A percentile compares a stretch with the other conserved stretches of the same genome.
These are phyloP conservation scores for Incumbomyces delicatus DNA, from an alignment of 2,329 filamentous ascomycete genomes.

Conservation along the genomic window DNA sequence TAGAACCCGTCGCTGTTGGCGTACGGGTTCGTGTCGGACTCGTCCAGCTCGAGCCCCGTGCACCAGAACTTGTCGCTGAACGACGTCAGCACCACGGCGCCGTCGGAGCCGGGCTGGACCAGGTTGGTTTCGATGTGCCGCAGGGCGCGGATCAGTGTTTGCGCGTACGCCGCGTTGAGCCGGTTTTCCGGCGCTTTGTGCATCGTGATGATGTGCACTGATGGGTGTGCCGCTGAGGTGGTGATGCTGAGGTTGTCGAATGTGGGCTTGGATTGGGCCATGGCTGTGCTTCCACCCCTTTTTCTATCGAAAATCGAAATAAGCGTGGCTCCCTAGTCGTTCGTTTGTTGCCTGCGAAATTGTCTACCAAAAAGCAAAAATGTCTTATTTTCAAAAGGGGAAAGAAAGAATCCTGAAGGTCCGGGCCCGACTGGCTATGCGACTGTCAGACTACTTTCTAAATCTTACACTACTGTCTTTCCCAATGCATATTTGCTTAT, in stretches of 20 bases:
- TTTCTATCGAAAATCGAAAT: too few relatives aligned
- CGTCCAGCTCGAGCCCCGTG: constrained; percentile 40
- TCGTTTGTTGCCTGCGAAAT: neutral
- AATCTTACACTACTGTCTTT: too few relatives aligned
- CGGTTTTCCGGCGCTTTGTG: constrained; percentile 46
- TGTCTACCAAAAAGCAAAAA: too few relatives aligned
- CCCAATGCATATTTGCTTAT: too few relatives aligned
- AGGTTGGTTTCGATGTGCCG: constrained; percentile 35
- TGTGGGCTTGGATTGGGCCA: constrained; percentile 4
- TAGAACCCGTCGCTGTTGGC: constrained; percentile 51
- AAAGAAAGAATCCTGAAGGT: too few relatives aligned
- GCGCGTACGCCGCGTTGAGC: constrained; percentile 40
- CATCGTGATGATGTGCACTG: constrained; percentile 46
- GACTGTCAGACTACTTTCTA: too few relatives aligned
- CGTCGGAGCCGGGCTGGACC: constrained; percentile 39
- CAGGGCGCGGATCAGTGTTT: constrained; percentile 44
- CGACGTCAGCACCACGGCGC: constrained; percentile 44
- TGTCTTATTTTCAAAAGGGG: too few relatives aligned
- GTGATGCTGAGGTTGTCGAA: constrained; percentile 18
- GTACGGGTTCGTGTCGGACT: constrained; percentile 39
- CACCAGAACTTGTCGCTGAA: constrained; percentile 38
- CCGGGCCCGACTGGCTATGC: too few relatives aligned
- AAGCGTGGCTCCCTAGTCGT: too few relatives aligned
- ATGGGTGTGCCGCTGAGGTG: constrained; percentile 17
- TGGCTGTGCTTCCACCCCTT: constrained; percentile 4